These are phyloP conservation scores for Suillus hirtellus DNA, from an alignment of 768 basidiomycete genomes.

Conservation along the genomic window DNA sequence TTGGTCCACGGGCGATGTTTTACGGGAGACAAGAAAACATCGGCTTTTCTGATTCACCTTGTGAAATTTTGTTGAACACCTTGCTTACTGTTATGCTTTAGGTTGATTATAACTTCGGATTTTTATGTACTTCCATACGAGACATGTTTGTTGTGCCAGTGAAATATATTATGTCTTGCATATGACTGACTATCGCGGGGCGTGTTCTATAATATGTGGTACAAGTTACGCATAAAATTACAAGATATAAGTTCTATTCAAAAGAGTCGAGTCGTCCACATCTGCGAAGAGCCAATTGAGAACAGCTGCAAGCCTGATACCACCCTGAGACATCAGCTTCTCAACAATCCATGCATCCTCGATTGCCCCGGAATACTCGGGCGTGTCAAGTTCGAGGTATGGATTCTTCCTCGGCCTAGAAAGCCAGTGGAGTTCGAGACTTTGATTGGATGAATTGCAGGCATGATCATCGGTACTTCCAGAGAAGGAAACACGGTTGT, in stretches of 20 bases:
- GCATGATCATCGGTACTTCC: conserved; percentile 10
- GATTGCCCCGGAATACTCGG: conserved; percentile 74
- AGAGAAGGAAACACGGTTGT: conserved; percentile 26
- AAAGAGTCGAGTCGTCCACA: conserved; percentile 13
- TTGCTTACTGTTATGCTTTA: background rate
- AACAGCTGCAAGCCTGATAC: conserved; percentile 79
- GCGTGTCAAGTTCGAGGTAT: conserved; percentile 77
- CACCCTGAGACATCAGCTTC: conserved; percentile 79
- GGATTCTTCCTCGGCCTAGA: conserved; percentile 24
- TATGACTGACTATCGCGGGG: background rate
- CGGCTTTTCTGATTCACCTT: conserved; percentile 61
- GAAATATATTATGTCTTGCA: background rate
- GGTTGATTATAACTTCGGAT: background rate
- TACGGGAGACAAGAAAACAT: conserved; percentile 54
- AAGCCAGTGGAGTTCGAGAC: background rate
- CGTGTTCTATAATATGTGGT: background rate
- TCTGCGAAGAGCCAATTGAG: conserved; percentile 74
- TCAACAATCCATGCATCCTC: conserved; percentile 71
- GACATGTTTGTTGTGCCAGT: background rate
- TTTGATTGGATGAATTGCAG: background rate
- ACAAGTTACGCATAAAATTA: background rate
- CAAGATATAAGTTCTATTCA: background rate
- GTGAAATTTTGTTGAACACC: background rate
- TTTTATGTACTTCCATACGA: background rate
- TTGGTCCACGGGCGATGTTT: conserved; percentile 35